Conservation (phyloP, 306 rosid species). For the Medicago ruthenica region DNA sequence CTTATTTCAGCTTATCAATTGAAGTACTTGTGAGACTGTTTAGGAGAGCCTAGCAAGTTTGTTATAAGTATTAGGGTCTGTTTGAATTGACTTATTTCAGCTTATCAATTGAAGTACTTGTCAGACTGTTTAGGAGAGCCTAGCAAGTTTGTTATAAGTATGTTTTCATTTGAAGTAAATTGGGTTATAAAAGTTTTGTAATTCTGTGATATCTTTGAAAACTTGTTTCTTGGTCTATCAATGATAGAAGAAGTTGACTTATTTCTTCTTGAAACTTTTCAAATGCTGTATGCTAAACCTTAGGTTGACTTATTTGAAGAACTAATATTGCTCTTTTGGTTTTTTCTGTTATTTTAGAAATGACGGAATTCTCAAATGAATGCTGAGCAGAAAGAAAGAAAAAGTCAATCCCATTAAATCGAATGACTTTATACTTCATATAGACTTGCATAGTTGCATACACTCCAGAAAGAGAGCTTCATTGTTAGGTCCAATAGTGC, state of each 20-base stretch:
- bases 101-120: too few relatives aligned
- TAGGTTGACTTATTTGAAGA: constrained; percentile 8
- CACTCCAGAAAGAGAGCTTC: constrained; percentile 65
- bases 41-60: too few relatives aligned
- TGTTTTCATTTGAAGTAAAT: too few relatives aligned
- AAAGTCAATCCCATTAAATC: constrained; percentile 56
- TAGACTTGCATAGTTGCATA: constrained; percentile 53
- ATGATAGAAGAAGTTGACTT: constrained; percentile 4
- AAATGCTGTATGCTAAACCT: constrained; percentile 8
- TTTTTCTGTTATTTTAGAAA: constrained; percentile 36
- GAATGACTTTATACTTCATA: constrained; percentile 56
- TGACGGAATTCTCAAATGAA: constrained; percentile 39
- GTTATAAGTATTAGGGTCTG: not conserved
- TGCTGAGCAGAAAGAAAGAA: constrained; percentile 70
- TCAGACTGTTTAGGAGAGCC: too few relatives aligned
- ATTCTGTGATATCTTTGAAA: constrained; percentile 2
- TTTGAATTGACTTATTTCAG: not conserved
- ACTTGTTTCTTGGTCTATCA: not conserved
- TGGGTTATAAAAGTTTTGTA: not conserved
- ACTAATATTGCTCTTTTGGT: not conserved
- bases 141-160: too few relatives aligned
- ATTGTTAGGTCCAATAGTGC: constrained; percentile 62
- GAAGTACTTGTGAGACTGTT: too few relatives aligned
- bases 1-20: too few relatives aligned
- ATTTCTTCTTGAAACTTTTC: not conserved